Percentiles rank a stretch among this genome's conserved stretches.
These are phyloP conservation scores for Metschnikowia cerradonensis DNA, from an alignment of 805 yeast genomes.

Conservation along the genomic window DNA sequence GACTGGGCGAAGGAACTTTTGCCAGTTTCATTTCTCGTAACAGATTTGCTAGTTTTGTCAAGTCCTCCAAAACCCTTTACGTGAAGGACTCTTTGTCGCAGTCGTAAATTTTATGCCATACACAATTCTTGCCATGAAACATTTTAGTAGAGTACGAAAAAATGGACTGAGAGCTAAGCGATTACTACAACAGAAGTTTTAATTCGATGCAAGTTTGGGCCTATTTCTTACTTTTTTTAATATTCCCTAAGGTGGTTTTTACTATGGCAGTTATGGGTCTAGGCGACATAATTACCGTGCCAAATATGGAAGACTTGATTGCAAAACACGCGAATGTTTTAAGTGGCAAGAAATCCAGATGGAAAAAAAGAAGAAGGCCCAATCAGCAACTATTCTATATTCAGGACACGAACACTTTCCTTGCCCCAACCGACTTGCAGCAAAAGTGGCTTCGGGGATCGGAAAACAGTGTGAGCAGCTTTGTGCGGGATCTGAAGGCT, in stretches of 20 bases:
- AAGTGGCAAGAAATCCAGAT: background rate
- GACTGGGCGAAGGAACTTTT: too few relatives aligned
- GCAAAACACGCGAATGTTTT: background rate
- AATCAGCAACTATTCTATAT: background rate
- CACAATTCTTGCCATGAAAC: background rate
- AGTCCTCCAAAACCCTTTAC: too few relatives aligned
- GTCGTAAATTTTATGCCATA: slow-evolving; percentile 1
- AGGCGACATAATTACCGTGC: background rate
- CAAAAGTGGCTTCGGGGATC: slow-evolving; percentile 1
- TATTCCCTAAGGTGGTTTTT: background rate
- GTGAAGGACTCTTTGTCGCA: too few relatives aligned
- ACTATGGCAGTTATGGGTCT: background rate
- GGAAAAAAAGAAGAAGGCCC: background rate
- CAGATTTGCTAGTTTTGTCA: too few relatives aligned
- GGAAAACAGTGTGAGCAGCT: background rate
- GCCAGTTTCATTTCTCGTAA: too few relatives aligned
- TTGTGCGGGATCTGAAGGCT: background rate
- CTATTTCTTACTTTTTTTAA: background rate
- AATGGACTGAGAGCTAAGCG: background rate
- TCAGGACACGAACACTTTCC: background rate
- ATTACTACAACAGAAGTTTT: background rate
- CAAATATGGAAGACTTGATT: background rate
- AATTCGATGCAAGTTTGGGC: background rate
- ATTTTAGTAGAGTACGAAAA: background rate
- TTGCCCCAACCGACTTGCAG: slow-evolving; percentile 1